Evolutionary conservation across 768 basidiomycete genomes (phyloP), one percentile per base, ranked within the genome.

Genomic region (Paxillus involutus): DNA sequence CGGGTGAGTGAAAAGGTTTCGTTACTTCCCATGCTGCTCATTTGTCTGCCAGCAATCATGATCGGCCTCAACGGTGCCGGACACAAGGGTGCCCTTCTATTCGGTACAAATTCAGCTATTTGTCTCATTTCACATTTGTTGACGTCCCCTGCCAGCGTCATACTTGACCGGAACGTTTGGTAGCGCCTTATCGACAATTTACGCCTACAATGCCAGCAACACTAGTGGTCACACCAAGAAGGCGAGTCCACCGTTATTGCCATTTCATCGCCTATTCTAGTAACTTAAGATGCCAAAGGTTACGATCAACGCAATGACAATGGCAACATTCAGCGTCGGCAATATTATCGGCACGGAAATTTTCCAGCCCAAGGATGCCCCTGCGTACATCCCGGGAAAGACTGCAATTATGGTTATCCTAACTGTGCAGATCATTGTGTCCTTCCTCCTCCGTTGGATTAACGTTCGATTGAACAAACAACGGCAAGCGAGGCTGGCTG

Each of bases 211-310:
- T 49, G 81, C 84, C 7, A 80, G 79, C 49, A 85, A 87, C 63
- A 85, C 80, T 0, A 78, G 78, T 33, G 83, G 83, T 0, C 81
- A 84, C 48, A 86, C 84, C 6, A 86, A 88, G 74, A 88, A 86
- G 72, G 74, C 72, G 13, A 19, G 26, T n/a, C 11, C 44, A 13
- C 33, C 42, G 33, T 37, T 36, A 19, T 13, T 10, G 2, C 13
- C n/a, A 26, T 5, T 49, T 50, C 35, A 16, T 7, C 39, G 39
- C 26, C 35, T 40, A 44, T 36, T 47, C 36, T n/a, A 41, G 29
- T 26, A 42, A 50, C 30, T 39, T 5, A 17, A 29, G 44, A 26
- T 24, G 26, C 29, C 52, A 70, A 51, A 65, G 71, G 79, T 81
- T 55, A 85, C 84, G 2, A 76, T 85, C 58, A 85, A 85, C 51